These are phyloP conservation scores for Cutaneotrichosporon daszewskae DNA, from an alignment of 1,284 basidiomycete species.

Conservation along the genomic window DNA sequence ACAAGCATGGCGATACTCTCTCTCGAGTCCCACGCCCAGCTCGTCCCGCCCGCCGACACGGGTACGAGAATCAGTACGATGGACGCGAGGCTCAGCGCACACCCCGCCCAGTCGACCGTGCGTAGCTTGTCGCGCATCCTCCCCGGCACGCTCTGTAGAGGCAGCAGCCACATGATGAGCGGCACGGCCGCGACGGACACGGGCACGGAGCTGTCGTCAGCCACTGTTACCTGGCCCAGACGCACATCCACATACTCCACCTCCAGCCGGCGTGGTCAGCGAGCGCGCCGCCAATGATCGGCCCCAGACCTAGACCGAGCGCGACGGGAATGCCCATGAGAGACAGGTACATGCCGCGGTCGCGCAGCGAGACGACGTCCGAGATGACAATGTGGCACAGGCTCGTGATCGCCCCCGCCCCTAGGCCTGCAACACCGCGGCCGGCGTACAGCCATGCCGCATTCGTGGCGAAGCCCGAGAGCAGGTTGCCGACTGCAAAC, in stretches of 20 bases:
- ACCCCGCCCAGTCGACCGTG: constrained; percentile 31
- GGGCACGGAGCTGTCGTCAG: constrained; percentile 9
- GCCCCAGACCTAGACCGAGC: constrained; percentile 24
- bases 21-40: constrained; percentile 21
- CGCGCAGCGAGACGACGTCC: constrained; percentile 45
- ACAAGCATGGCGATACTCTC: constrained; percentile 23
- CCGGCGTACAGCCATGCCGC: constrained; percentile 31
- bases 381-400: constrained; percentile 46
- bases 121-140: constrained; percentile 22
- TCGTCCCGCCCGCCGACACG: constrained; percentile 23
- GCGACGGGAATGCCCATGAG: constrained; percentile 31
- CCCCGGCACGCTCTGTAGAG: constrained; percentile 23
- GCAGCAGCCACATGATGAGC: constrained; percentile 27
- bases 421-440: constrained; percentile 47
- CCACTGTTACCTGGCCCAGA: not conserved
- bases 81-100: constrained; percentile 21
- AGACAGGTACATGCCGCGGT: constrained; percentile 45
- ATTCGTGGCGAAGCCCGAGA: constrained; percentile 30
- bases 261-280: constrained; percentile 25
- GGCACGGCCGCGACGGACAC: constrained; percentile 22
- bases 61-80: constrained; percentile 27
- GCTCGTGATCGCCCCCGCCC: constrained; percentile 46
- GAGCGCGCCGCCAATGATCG: constrained; percentile 27
- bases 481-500: constrained; percentile 29
- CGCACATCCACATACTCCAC: constrained; percentile 31